phyloP scores from a whole-genome alignment of 306 rosid genomes.

The Castanea sativa region DNA sequence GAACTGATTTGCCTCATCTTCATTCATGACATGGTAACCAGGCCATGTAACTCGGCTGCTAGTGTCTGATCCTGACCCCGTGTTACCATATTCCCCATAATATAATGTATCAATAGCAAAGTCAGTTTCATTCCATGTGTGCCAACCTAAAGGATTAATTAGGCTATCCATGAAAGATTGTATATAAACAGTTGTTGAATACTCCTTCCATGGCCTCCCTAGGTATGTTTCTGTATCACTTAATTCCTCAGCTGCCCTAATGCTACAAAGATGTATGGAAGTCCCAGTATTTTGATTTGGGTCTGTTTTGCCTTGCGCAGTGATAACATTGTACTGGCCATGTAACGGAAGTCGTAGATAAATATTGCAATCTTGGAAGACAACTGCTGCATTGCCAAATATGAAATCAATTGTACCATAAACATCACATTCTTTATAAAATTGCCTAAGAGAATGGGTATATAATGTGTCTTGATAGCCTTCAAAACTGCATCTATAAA shows the following conservation, averaged over 20 bases:
- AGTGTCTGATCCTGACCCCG: slow-evolving; percentile 45
- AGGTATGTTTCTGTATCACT: slow-evolving; percentile 31
- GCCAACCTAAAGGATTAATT: slow-evolving; percentile 62
- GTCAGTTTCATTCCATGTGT: slow-evolving; percentile 39
- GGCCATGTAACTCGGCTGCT: slow-evolving; percentile 29
- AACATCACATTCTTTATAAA: slow-evolving; percentile 52
- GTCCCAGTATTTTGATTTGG: slow-evolving; percentile 50
- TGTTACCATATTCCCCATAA: slow-evolving; percentile 50
- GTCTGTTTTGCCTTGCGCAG: slow-evolving; percentile 49
- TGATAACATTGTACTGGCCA: slow-evolving; percentile 53
- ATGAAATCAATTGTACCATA: slow-evolving; percentile 62
- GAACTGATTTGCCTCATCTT: slow-evolving; percentile 25
- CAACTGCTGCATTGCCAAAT: slow-evolving; percentile 59
- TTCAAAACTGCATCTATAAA: slow-evolving; percentile 53
- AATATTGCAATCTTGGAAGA: slow-evolving; percentile 46
- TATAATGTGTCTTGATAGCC: slow-evolving; percentile 63
- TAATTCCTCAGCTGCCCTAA: slow-evolving; percentile 41
- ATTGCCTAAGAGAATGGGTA: slow-evolving; percentile 47
- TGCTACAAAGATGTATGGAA: slow-evolving; percentile 35
- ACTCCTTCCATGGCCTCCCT: slow-evolving; percentile 66
- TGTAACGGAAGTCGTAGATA: slow-evolving; percentile 32
- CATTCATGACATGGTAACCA: slow-evolving; percentile 17
- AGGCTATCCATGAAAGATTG: slow-evolving; percentile 44
- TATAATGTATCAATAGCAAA: slow-evolving; percentile 50
- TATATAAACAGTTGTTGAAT: slow-evolving; percentile 50